phyloP scores from a whole-genome alignment of 1,284 basidiomycete genomes.

The Irpex rosettiformis region DNA sequence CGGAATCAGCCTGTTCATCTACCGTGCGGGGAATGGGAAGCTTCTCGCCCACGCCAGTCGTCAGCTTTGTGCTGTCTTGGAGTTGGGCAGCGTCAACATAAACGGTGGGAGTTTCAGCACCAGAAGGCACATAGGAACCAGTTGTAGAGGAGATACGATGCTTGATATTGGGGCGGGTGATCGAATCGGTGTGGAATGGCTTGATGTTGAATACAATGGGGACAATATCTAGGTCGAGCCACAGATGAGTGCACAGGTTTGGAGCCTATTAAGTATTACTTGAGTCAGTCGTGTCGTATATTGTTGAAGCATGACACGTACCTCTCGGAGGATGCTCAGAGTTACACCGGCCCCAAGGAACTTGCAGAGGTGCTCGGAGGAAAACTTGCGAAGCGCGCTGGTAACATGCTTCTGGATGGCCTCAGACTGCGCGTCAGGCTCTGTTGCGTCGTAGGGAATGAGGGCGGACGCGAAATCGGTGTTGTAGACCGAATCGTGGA shows the following conservation, averaged over 20 bases:
- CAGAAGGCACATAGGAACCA: slow-evolving; percentile 70
- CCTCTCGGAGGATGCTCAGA: slow-evolving; percentile 44
- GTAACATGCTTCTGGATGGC: slow-evolving; percentile 61
- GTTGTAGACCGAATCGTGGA: slow-evolving; percentile 79
- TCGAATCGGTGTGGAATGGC: slow-evolving; percentile 71
- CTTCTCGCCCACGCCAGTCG: slow-evolving; percentile 44
- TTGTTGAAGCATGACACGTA: slow-evolving; percentile 14
- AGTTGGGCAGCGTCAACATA: slow-evolving; percentile 52
- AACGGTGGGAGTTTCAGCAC: slow-evolving; percentile 68
- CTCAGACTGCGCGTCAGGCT: slow-evolving; percentile 48
- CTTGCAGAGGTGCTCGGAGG: slow-evolving; percentile 73
- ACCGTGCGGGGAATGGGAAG: slow-evolving; percentile 72
- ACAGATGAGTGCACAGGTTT: slow-evolving; percentile 73
- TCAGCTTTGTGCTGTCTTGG: slow-evolving; percentile 38
- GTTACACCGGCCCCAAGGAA: slow-evolving; percentile 69
- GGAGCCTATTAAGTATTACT: slow-evolving; percentile 43
- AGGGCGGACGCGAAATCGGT: slow-evolving; percentile 64
- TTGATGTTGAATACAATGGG: slow-evolving; percentile 84
- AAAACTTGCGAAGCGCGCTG: slow-evolving; percentile 62
- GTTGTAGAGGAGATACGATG: slow-evolving; percentile 75
- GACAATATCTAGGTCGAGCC: slow-evolving; percentile 74
- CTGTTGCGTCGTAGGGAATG: slow-evolving; percentile 46
- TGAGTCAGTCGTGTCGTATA: neutral
- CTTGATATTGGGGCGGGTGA: slow-evolving; percentile 71
- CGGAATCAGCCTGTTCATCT: slow-evolving; percentile 81